phyloP scores from a whole-genome alignment of 176 grass and related monocot genomes.

The Zoysia pacifica region DNA sequence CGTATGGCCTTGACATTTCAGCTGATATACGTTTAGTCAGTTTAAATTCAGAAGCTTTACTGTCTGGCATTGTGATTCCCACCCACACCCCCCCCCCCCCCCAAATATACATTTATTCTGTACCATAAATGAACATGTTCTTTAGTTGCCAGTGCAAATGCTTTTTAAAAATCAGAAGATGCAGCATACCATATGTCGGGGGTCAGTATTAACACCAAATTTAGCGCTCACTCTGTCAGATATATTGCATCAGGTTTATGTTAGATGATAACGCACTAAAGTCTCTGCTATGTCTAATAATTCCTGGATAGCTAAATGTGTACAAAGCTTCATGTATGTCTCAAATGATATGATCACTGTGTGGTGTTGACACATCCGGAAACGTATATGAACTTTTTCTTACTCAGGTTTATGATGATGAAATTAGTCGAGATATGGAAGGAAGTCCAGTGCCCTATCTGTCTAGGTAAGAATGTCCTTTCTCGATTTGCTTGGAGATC shows the following conservation, averaged over 20 bases:
- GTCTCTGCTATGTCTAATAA: background rate
- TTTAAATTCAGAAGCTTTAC: background rate
- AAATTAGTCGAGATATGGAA: slow-evolving; percentile 69
- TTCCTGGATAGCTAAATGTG: slow-evolving; percentile 8
- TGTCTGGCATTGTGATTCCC: background rate
- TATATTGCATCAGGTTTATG: background rate
- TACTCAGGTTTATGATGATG: slow-evolving; percentile 57
- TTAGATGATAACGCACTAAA: background rate
- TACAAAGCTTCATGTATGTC: background rate
- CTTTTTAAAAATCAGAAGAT: slow-evolving; percentile 2
- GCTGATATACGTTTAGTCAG: background rate
- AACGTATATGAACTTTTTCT: slow-evolving; percentile 41
- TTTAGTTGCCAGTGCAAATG: background rate
- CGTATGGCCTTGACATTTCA: background rate
- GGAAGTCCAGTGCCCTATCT: slow-evolving; percentile 73
- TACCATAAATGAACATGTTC: background rate
- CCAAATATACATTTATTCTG: background rate
- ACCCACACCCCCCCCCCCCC: too few species aligned
- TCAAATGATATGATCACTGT: background rate
- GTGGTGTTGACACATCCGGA: background rate
- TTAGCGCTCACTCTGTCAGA: background rate
- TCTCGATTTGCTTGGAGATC: background rate
- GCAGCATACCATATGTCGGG: background rate
- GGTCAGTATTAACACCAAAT: slow-evolving; percentile 8
- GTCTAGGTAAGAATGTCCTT: slow-evolving; percentile 54